Percentiles rank a stretch among this genome's conserved stretches.
These are phyloP conservation scores for Linum usitatissimum DNA, from an alignment of 345 rosid genomes.

Conservation along the genomic window DNA sequence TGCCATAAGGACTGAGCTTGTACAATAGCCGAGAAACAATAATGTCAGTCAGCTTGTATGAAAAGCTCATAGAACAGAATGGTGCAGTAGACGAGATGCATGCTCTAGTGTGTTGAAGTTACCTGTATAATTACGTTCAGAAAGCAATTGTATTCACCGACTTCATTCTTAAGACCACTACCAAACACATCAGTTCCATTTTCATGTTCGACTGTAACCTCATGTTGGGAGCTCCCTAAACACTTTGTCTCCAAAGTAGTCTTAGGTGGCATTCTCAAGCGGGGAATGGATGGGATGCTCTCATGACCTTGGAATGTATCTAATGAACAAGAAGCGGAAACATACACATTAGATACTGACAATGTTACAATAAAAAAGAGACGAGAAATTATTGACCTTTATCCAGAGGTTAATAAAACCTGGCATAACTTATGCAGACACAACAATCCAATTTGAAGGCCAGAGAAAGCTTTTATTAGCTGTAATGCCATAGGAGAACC, in stretches of 20 bases:
- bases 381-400: not conserved
- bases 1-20: slow-evolving; percentile 85
- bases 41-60: slow-evolving; percentile 9
- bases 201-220: slow-evolving; percentile 19
- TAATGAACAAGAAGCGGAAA: slow-evolving; percentile 25
- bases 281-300: slow-evolving; percentile 27
- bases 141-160: slow-evolving; percentile 97
- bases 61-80: slow-evolving; percentile 1
- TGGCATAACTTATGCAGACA: not conserved
- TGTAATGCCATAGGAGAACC: not conserved
- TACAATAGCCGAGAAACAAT: slow-evolving; percentile 8
- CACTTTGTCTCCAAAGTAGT: slow-evolving; percentile 23
- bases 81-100: not conserved
- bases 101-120: not conserved
- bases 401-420: not conserved
- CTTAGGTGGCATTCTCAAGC: slow-evolving; percentile 22
- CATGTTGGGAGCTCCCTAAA: slow-evolving; percentile 25
- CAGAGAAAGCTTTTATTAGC: not conserved
- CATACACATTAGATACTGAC: not conserved
- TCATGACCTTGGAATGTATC: slow-evolving; percentile 56
- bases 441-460: not conserved
- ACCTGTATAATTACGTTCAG: slow-evolving; percentile 98
- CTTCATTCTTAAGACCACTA: slow-evolving; percentile 81
- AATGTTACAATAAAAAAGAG: too few species aligned
- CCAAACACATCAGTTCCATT: slow-evolving; percentile 44